These are phyloP conservation scores for Gelatoporia subvermispora DNA, from an alignment of 768 basidiomycete species.

Conservation along the genomic window DNA sequence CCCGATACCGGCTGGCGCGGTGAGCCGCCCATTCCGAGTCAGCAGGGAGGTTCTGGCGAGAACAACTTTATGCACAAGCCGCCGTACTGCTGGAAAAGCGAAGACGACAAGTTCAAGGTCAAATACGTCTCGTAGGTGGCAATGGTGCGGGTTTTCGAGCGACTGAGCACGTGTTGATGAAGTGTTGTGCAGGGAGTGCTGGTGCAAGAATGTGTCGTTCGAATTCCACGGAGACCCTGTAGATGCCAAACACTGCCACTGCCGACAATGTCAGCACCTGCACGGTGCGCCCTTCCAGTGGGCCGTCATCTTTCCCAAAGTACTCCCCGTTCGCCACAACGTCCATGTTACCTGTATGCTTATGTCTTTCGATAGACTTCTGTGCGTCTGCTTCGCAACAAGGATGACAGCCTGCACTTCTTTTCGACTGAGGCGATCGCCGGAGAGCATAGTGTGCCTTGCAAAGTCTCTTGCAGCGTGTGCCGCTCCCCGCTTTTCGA, in stretches of 20 bases:
- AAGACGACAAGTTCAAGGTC: slow-evolving; percentile 16
- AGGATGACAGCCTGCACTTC: slow-evolving; percentile 25
- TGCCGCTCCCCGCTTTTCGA: slow-evolving; percentile 30
- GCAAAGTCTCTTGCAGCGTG: slow-evolving; percentile 29
- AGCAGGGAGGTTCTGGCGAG: slow-evolving; percentile 21
- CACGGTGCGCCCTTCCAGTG: slow-evolving; percentile 32
- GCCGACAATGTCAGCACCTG: slow-evolving; percentile 25
- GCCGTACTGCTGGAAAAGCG: slow-evolving; percentile 24
- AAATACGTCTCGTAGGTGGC: slow-evolving; percentile 19
- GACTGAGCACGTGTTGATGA: background rate
- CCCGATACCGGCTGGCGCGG: slow-evolving; percentile 25
- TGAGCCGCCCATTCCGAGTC: slow-evolving; percentile 18
- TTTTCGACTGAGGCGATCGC: slow-evolving; percentile 22
- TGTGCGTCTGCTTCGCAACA: slow-evolving; percentile 25
- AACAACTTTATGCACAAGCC: slow-evolving; percentile 25
- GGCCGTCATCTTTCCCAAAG: slow-evolving; percentile 32
- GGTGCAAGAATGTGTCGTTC: slow-evolving; percentile 27
- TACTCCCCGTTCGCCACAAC: slow-evolving; percentile 24
- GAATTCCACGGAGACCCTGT: slow-evolving; percentile 28
- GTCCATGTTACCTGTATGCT: background rate
- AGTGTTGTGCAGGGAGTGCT: slow-evolving; percentile 28
- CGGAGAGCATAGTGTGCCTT: slow-evolving; percentile 24
- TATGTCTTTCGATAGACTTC: slow-evolving; percentile 17
- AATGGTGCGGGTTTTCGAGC: background rate
- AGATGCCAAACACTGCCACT: slow-evolving; percentile 31